Base-by-base conservation (phyloP, 176 grass and related monocot genomes). In the Oryza meyeriana region DNA sequence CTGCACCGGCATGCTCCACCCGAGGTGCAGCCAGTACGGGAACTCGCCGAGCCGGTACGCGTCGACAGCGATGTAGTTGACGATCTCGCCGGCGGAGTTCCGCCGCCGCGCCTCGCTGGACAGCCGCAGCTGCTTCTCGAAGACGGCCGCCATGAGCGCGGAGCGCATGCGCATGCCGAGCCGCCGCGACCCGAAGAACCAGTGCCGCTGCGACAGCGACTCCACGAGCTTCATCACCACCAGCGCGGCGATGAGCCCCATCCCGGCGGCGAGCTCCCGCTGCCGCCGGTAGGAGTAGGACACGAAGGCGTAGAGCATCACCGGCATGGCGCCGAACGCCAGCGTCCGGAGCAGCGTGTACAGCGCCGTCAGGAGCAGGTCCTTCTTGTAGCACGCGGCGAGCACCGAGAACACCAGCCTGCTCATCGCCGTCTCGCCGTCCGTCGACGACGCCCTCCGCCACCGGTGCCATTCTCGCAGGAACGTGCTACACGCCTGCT, bases 101-200 rank as follows among this genome's bases (percentile, higher is more conserved):
- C 78, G 85, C 66, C 33, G 45, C 63, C 95, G 75, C 2, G 61
- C 86, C 36, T 90, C 84, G 69, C 61, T 88, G 6, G 92, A 94
- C 36, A 98, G 77, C 25, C 74, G 48, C 48, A 98, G 89, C 76
- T 94, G 92, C 64, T 98, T 94, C 39, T 87, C 74, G 69, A 93
- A 98, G 47, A 98, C 61, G 39, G 89, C 84, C 1, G 95, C 90
- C 90, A 94, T 98, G 55, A 94, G 71, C n/a, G 90, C 90, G 17
- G 92, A 98, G 20, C 92, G 87, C 93, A 98, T 94, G 76, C 89
- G 90, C 95, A 98, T 94, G 33, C 95, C 92, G 8, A 98, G 88
- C 75, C 89, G 85, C 73, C 93, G 77, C 2, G 93, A 87, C 2
- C 86, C 84, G 36, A 98, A 94, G 84, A 94, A 98, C 90, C 90